Conservation (phyloP, 73 alveolate species). For the Symbiodinium natans region DNA sequence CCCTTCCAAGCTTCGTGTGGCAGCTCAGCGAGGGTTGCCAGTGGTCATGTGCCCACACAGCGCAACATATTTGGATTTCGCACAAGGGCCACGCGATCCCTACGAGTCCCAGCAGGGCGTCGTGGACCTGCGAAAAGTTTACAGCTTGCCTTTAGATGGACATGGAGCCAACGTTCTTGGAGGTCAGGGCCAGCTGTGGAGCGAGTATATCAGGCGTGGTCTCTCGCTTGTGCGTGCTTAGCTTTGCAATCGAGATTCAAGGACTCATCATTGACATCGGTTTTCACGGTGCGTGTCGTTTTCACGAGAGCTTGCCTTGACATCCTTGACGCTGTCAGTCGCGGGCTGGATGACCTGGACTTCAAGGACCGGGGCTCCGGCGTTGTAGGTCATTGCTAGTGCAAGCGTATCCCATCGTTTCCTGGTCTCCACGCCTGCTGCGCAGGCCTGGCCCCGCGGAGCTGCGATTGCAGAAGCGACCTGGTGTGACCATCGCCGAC, state of each 20-base stretch:
- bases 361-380: not conserved
- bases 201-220: constrained; percentile 7
- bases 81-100: constrained; percentile 2
- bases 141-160: constrained; percentile 47
- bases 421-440: too few species aligned
- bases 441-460: constrained; percentile 87
- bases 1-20: constrained; percentile 1
- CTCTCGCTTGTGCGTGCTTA: too few species aligned
- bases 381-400: not conserved
- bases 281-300: too few species aligned
- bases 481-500: constrained; percentile 72
- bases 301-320: too few species aligned
- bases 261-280: too few species aligned
- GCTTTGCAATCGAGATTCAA: too few species aligned
- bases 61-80: not conserved
- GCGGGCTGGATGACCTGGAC: constrained; percentile 24
- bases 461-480: constrained; percentile 83
- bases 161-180: constrained; percentile 68
- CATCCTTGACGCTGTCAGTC: too few species aligned
- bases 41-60: constrained; percentile 20
- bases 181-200: constrained; percentile 88
- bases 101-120: constrained; percentile 13
- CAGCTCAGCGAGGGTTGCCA: not conserved
- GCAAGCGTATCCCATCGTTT: too few species aligned
- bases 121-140: not conserved